Evolutionary conservation across 768 basidiomycete genomes (phyloP).

Genomic region (Tricholoma terreum): DNA sequence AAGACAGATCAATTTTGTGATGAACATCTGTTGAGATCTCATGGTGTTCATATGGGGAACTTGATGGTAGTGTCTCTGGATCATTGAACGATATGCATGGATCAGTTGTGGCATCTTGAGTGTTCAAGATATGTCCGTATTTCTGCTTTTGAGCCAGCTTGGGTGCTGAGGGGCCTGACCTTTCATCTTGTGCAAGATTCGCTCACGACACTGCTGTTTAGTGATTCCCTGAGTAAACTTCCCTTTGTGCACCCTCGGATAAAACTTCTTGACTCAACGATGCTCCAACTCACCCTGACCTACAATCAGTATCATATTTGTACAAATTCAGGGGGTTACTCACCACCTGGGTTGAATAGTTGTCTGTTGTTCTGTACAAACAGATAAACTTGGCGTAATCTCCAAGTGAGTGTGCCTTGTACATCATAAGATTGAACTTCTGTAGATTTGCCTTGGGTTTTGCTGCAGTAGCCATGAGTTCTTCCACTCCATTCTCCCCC

Average conservation of each 20-base stretch:
- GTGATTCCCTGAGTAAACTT: neutral
- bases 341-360: constrained; percentile 31
- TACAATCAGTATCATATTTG: no score
- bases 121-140: neutral
- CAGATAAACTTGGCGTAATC: constrained; percentile 23
- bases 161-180: neutral
- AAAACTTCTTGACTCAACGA: constrained; percentile 10
- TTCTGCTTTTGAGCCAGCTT: neutral
- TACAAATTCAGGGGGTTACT: constrained; percentile 1
- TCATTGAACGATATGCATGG: neutral
- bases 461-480: no score
- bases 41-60: constrained; percentile 8
- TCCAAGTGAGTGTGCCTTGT: constrained; percentile 29
- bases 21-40: constrained; percentile 13
- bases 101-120: neutral
- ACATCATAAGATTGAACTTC: constrained; percentile 21
- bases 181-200: neutral
- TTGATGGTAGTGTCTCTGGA: constrained; percentile 11
- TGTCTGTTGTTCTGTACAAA: constrained; percentile 28
- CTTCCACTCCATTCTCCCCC: no score
- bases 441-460: no score
- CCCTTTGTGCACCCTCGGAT: neutral
- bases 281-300: constrained; percentile 43
- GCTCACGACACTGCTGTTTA: neutral
- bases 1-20: constrained; percentile 7